Percentiles rank a stretch among this genome's conserved stretches.
Conservation (phyloP, 352 stramenopile genomes). For the Pythium volutum region DNA sequence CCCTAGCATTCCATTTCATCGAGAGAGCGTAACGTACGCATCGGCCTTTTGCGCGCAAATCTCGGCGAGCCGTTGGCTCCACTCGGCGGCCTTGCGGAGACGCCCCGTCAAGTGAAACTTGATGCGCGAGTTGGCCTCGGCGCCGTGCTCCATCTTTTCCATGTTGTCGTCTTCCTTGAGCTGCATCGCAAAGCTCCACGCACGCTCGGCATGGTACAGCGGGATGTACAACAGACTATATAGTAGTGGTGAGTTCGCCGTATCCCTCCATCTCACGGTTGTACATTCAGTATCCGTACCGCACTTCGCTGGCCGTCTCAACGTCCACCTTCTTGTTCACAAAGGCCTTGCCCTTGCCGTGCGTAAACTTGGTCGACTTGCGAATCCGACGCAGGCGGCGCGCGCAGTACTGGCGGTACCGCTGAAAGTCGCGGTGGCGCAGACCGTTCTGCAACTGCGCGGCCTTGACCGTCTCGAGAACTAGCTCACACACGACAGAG, state of each 20-base stretch:
- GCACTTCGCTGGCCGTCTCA: constrained; percentile 66
- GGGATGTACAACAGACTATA: constrained; percentile 75
- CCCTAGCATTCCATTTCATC: too few relatives aligned
- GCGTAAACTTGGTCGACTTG: constrained; percentile 87
- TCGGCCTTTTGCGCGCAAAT: constrained; percentile 79
- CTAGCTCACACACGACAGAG: constrained; percentile 20
- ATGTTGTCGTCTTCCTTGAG: constrained; percentile 87
- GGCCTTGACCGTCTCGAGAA: constrained; percentile 87
- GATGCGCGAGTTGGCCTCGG: constrained; percentile 85
- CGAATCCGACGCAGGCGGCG: constrained; percentile 82
- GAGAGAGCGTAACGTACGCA: constrained; percentile 63
- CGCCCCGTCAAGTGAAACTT: constrained; percentile 88
- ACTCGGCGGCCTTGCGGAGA: constrained; percentile 85
- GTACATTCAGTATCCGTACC: constrained; percentile 24
- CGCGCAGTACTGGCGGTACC: constrained; percentile 90
- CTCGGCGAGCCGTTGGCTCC: constrained; percentile 76
- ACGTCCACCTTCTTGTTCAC: constrained; percentile 82
- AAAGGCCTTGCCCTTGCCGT: constrained; percentile 84
- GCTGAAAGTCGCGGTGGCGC: constrained; percentile 88
- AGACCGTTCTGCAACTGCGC: constrained; percentile 89
- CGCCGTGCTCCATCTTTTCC: constrained; percentile 81
- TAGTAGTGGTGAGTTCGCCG: not conserved
- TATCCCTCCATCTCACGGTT: too few relatives aligned
- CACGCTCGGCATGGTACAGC: constrained; percentile 89
- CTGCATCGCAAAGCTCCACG: constrained; percentile 91